Evolutionary conservation across 805 yeast species (phyloP), one percentile per base, ranked within the genome.

Genomic region (Nakazawaea sp.): DNA sequence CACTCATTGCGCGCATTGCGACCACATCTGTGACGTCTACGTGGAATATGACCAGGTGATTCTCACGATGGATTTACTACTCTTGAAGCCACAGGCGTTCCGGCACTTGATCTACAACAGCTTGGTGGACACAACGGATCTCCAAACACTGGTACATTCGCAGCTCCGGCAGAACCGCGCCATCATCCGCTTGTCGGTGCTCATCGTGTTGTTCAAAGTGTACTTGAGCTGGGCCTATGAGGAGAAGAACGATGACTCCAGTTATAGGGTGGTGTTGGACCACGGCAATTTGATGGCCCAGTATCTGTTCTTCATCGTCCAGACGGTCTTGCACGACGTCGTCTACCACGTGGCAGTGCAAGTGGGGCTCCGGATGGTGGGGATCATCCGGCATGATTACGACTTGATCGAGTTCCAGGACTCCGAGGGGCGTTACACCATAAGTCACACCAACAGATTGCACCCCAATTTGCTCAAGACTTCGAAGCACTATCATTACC

Each of bases 141-240:
- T 32, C 21, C 15, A 18, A n/a, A 17, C 12, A 5, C 30, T 24
- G 27, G 17, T 18, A 17, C 7, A 10, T 12, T 15, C 7, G 28
- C 28, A 26, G 7, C 13, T 6, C n/a, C 5, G 16, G 16, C 28
- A 13, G 6, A 9, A 23, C 11, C 18, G 18, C 2, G 17, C 32
- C 6, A 32, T 32, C 8, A 32, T 62, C n/a, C 58, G 90, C 21
- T 58, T 82, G 26, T 60, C 82, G 46, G 46, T 83, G 3, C 63
- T 90, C 27, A 66, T 82, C 36, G 62, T 84, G 0, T 66, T 92
- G 12, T 87, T 90, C 49, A 97, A 92, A 48, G 90, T 90, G 4
- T 92, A 92, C 54, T 58, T 92, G 36, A 78, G 77, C 1, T 92
- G 98, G 97, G 95, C 95, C 0, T 75, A 80, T 39, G 89, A 83